Percentiles rank a stretch among this genome's conserved stretches.
These are phyloP conservation scores for Acanthamoeba sp. DNA, from an alignment of 208 protist genomes.

Conservation along the genomic window DNA sequence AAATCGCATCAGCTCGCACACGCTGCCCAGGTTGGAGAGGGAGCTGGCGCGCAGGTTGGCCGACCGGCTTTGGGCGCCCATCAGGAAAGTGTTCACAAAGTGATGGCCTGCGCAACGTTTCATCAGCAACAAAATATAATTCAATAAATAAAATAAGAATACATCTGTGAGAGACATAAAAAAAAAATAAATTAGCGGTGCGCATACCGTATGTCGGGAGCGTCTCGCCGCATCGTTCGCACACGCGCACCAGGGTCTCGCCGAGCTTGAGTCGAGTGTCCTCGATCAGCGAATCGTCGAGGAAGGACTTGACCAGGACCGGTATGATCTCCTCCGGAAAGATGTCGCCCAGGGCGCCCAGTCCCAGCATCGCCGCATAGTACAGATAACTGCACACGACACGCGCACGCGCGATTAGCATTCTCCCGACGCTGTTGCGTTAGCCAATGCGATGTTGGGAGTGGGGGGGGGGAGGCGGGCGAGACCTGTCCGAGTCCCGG, in stretches of 20 bases:
- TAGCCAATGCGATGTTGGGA: neutral
- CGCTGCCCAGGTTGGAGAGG: constrained; percentile 56
- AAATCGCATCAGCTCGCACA: constrained; percentile 60
- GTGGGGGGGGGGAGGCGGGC: neutral
- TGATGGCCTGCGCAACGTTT: neutral
- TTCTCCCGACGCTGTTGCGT: too few relatives aligned
- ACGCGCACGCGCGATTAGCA: too few relatives aligned
- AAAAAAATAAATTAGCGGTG: neutral
- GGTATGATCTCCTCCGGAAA: constrained; percentile 62
- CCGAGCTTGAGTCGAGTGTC: constrained; percentile 64
- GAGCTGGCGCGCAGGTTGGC: constrained; percentile 28
- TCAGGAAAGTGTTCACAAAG: constrained; percentile 36
- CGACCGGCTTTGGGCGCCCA: neutral
- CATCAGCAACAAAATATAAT: too few relatives aligned
- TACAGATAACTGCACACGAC: constrained; percentile 72
- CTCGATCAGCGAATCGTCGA: constrained; percentile 5
- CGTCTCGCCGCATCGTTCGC: constrained; percentile 45
- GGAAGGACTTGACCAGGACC: neutral
- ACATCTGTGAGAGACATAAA: neutral
- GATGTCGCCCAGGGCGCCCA: constrained; percentile 51
- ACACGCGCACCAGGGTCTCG: constrained; percentile 38
- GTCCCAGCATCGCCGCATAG: constrained; percentile 52
- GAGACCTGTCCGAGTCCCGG: constrained; percentile 12
- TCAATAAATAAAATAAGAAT: neutral
- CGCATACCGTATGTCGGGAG: constrained; percentile 18